Conservation (phyloP, 495 filamentous ascomycete genomes). For the Evansstolkia leycettana region DNA sequence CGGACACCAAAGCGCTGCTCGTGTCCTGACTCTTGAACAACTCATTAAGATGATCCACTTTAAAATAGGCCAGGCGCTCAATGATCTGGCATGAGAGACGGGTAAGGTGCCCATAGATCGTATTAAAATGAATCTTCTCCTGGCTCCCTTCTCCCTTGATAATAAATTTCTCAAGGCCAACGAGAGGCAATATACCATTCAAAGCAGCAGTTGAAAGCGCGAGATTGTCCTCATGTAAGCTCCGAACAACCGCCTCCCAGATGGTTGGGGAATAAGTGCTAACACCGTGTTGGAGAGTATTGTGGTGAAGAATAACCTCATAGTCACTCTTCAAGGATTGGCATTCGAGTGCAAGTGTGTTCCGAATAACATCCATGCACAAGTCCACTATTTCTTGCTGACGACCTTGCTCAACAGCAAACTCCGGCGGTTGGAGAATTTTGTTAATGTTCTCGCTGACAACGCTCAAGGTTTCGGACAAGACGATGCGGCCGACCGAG, state of each 20-base stretch:
- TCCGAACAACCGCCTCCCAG: slow-evolving; percentile 64
- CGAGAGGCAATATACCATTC: slow-evolving; percentile 53
- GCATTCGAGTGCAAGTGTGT: slow-evolving; percentile 63
- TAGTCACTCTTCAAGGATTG: slow-evolving; percentile 61
- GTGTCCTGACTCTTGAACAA: slow-evolving; percentile 52
- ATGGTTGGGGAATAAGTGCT: slow-evolving; percentile 52
- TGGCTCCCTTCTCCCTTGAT: slow-evolving; percentile 34
- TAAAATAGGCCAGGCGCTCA: slow-evolving; percentile 64
- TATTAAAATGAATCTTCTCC: slow-evolving; percentile 59
- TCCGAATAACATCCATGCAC: slow-evolving; percentile 53
- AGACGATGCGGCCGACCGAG: slow-evolving; percentile 39
- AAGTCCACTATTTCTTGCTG: slow-evolving; percentile 23
- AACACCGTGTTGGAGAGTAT: slow-evolving; percentile 52
- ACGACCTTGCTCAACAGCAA: slow-evolving; percentile 19
- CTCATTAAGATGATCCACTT: slow-evolving; percentile 44
- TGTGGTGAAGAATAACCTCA: slow-evolving; percentile 45
- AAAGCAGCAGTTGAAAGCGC: slow-evolving; percentile 58
- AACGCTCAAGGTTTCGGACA: slow-evolving; percentile 41
- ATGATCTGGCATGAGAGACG: slow-evolving; percentile 59
- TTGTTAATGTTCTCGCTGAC: slow-evolving; percentile 33
- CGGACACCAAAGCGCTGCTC: slow-evolving; percentile 52
- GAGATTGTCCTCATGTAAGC: slow-evolving; percentile 50
- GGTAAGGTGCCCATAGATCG: slow-evolving; percentile 54
- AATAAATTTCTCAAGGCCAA: slow-evolving; percentile 60
- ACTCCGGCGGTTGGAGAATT: slow-evolving; percentile 32